Conservation (phyloP, 2,329 filamentous ascomycete genomes). For the Purpureocillium takamizusanense region DNA sequence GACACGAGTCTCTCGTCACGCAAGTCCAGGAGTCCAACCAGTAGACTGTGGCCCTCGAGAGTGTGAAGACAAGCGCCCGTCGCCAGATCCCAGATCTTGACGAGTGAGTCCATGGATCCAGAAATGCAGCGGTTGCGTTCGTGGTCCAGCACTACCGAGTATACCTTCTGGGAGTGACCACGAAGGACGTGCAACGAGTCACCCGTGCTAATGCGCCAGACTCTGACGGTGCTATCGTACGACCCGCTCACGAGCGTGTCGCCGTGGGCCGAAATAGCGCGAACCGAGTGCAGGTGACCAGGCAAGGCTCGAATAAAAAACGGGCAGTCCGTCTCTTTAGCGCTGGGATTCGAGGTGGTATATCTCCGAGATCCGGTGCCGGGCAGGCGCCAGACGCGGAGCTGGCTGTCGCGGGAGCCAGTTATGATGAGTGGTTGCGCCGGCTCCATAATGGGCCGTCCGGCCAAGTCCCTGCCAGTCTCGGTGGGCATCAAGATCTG, state of each 20-base stretch:
- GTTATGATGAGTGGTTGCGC: constrained; percentile 95
- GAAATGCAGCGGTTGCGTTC: constrained; percentile 92
- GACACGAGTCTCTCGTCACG: constrained; percentile 86
- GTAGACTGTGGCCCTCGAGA: constrained; percentile 82
- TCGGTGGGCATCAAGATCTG: constrained; percentile 87
- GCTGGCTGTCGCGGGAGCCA: constrained; percentile 86
- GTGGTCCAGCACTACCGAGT: constrained; percentile 90
- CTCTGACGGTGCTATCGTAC: constrained; percentile 89
- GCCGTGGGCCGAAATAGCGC: constrained; percentile 87
- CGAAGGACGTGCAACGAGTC: constrained; percentile 76
- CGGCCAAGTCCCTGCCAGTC: constrained; percentile 62
- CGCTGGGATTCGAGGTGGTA: constrained; percentile 68
- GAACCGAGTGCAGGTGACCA: constrained; percentile 88
- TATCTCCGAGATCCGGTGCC: constrained; percentile 68
- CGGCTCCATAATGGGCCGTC: constrained; percentile 77
- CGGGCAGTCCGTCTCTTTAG: constrained; percentile 72
- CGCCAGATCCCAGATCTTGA: constrained; percentile 94
- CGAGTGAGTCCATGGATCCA: constrained; percentile 94
- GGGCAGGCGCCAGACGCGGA: constrained; percentile 90
- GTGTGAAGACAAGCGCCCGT: constrained; percentile 80
- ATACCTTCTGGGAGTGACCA: constrained; percentile 88
- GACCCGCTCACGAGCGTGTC: constrained; percentile 96
- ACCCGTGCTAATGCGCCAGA: constrained; percentile 96
- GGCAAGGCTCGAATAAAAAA: constrained; percentile 85
- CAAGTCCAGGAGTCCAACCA: constrained; percentile 86